Evolutionary conservation across 495 filamentous ascomycete species (phyloP).

Genomic region (Daldinia childiae): DNA sequence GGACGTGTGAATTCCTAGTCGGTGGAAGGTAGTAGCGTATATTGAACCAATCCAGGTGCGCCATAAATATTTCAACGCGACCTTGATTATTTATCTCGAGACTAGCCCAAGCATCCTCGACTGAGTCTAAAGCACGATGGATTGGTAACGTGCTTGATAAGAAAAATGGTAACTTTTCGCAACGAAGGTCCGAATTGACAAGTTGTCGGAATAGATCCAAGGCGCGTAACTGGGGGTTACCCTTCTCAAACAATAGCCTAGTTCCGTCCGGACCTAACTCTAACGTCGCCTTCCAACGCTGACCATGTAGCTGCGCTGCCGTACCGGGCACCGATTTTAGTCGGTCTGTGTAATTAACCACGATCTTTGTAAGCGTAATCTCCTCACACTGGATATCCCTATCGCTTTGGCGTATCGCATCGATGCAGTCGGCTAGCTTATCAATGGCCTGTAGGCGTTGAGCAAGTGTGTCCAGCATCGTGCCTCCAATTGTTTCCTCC

Average conservation of each 20-base stretch:
- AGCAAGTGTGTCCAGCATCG: conserved; percentile 62
- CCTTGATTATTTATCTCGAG: conserved; percentile 48
- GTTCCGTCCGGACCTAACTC: conserved; percentile 50
- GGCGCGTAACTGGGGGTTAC: conserved; percentile 81
- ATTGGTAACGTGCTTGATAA: conserved; percentile 71
- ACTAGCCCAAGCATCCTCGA: conserved; percentile 58
- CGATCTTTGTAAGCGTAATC: conserved; percentile 68
- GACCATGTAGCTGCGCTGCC: conserved; percentile 33
- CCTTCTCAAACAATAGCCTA: conserved; percentile 64
- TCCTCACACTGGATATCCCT: conserved; percentile 61
- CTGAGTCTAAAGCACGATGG: conserved; percentile 67
- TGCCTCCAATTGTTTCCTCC: conserved; percentile 63
- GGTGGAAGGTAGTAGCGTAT: conserved; percentile 55
- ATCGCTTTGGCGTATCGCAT: conserved; percentile 63
- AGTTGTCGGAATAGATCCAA: conserved; percentile 68
- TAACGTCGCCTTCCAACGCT: conserved; percentile 52
- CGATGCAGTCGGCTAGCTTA: conserved; percentile 70
- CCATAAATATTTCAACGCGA: conserved; percentile 52
- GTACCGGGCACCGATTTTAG: conserved; percentile 16
- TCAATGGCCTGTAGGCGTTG: conserved; percentile 68
- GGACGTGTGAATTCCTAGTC: conserved; percentile 9
- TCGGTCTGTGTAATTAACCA: conserved; percentile 66
- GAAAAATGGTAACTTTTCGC: conserved; percentile 49
- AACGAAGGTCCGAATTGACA: conserved; percentile 62
- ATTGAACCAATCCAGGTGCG: conserved; percentile 59